Percentiles rank a stretch among this genome's conserved stretches.
Conservation (phyloP, 345 rosid genomes). For the Turnera subulata region DNA sequence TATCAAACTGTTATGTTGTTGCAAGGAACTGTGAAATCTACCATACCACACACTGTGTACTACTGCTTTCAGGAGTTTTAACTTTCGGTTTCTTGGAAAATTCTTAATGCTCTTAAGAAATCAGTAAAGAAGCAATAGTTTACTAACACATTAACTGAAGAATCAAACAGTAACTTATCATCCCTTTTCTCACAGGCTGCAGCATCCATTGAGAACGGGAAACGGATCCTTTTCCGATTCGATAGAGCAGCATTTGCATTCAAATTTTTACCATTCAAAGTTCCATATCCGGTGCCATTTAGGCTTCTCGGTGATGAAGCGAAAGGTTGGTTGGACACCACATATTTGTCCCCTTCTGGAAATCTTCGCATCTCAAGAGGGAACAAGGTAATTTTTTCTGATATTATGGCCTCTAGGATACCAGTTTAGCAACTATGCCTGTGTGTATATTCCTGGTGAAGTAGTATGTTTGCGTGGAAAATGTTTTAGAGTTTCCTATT, state of each 20-base stretch:
- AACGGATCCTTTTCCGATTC: slow-evolving; percentile 63
- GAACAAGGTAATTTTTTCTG: slow-evolving; percentile 57
- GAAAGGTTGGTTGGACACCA: slow-evolving; percentile 88
- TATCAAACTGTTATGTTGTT: no score
- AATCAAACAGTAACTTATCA: background rate
- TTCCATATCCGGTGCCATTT: slow-evolving; percentile 96
- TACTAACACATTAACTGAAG: background rate
- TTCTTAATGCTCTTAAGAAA: background rate
- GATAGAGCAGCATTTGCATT: slow-evolving; percentile 78
- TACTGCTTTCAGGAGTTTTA: background rate
- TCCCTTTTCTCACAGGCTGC: slow-evolving; percentile 52
- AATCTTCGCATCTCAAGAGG: slow-evolving; percentile 90
- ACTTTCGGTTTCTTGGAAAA: background rate
- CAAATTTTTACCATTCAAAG: slow-evolving; percentile 82
- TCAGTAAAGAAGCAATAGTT: background rate
- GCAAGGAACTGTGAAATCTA: no score
- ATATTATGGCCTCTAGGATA: background rate
- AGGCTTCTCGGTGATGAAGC: slow-evolving; percentile 96
- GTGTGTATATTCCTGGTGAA: background rate
- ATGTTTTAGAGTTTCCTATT: background rate
- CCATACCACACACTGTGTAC: no score
- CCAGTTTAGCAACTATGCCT: background rate
- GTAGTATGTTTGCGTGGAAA: background rate
- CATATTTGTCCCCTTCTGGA: slow-evolving; percentile 80
- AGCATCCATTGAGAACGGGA: slow-evolving; percentile 60